A percentile compares a stretch with the other conserved stretches of the same genome.
These are phyloP conservation scores for Dactylellina parvicollis DNA, from an alignment of 2,329 filamentous ascomycete species.

Conservation along the genomic window DNA sequence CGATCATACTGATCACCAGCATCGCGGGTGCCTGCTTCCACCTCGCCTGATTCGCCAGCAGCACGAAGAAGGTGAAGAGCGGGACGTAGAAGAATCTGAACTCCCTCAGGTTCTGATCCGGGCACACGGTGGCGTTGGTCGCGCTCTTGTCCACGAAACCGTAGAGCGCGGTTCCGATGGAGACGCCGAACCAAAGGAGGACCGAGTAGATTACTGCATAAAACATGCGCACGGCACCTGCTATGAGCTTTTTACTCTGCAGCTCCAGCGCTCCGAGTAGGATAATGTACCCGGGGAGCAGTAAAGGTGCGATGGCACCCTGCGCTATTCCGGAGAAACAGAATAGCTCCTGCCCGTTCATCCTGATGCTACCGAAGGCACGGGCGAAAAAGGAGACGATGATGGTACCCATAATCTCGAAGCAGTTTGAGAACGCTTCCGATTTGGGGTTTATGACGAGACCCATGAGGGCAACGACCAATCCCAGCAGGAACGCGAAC, in stretches of 20 bases:
- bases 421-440: constrained; percentile 74
- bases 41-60: constrained; percentile 74
- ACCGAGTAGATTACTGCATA: constrained; percentile 79
- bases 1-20: constrained; percentile 76
- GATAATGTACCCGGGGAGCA: constrained; percentile 75
- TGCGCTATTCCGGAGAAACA: constrained; percentile 78
- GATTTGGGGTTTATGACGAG: constrained; percentile 79
- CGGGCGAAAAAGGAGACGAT: constrained; percentile 75
- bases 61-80: constrained; percentile 69
- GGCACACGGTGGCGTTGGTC: constrained; percentile 64
- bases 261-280: constrained; percentile 70
- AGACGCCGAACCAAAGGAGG: constrained; percentile 78
- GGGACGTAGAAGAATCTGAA: constrained; percentile 78
- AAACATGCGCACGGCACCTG: constrained; percentile 77
- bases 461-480: constrained; percentile 77
- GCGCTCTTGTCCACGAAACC: constrained; percentile 70
- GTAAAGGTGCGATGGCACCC: constrained; percentile 74
- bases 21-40: constrained; percentile 81
- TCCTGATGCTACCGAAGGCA: constrained; percentile 73
- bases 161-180: constrained; percentile 72
- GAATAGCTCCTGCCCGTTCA: constrained; percentile 67
- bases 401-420: constrained; percentile 72
- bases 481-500: constrained; percentile 78
- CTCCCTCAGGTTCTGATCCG: constrained; percentile 65
- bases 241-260: constrained; percentile 74